Evolutionary conservation across 1,284 basidiomycete species (phyloP).

Genomic region (Sporisorium graminicola): DNA sequence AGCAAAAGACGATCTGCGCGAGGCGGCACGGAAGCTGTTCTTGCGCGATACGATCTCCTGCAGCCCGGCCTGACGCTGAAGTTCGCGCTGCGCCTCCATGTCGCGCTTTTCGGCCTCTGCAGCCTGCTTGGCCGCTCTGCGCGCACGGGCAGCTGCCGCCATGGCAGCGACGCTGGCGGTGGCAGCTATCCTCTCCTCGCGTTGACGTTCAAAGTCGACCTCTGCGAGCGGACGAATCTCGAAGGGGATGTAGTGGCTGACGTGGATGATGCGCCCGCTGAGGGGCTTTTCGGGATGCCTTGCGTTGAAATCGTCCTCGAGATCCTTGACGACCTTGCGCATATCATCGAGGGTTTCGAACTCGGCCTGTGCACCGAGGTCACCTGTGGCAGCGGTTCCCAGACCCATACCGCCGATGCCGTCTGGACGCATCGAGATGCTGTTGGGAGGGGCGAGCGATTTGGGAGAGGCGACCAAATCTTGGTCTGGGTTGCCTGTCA

Average conservation of each 20-base stretch:
- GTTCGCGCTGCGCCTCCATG: conserved; percentile 47
- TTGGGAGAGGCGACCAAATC: conserved; percentile 23
- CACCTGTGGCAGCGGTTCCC: conserved; percentile 62
- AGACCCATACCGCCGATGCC: conserved; percentile 61
- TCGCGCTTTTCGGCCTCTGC: conserved; percentile 49
- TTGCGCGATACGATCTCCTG: conserved; percentile 44
- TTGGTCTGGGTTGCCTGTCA: conserved; percentile 16
- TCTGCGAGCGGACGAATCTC: conserved; percentile 61
- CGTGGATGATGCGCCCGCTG: conserved; percentile 68
- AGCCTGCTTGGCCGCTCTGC: conserved; percentile 57
- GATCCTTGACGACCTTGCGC: conserved; percentile 50
- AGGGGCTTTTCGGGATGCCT: conserved; percentile 61
- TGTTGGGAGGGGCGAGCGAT: conserved; percentile 21
- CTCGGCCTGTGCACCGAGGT: conserved; percentile 56
- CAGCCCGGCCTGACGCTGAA: conserved; percentile 35
- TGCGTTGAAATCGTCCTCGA: conserved; percentile 62
- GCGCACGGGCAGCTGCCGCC: conserved; percentile 62
- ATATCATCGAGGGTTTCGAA: conserved; percentile 62
- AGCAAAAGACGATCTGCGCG: conserved; percentile 55
- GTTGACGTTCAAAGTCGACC: conserved; percentile 59
- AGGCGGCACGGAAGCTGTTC: conserved; percentile 51
- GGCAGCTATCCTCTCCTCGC: conserved; percentile 59
- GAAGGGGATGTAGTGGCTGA: conserved; percentile 68
- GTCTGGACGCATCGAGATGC: conserved; percentile 57
- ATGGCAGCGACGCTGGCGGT: conserved; percentile 63